Evolutionary conservation across 177 flowering plant genomes (phyloP).

Genomic region (Tripterygium wilfordii): DNA sequence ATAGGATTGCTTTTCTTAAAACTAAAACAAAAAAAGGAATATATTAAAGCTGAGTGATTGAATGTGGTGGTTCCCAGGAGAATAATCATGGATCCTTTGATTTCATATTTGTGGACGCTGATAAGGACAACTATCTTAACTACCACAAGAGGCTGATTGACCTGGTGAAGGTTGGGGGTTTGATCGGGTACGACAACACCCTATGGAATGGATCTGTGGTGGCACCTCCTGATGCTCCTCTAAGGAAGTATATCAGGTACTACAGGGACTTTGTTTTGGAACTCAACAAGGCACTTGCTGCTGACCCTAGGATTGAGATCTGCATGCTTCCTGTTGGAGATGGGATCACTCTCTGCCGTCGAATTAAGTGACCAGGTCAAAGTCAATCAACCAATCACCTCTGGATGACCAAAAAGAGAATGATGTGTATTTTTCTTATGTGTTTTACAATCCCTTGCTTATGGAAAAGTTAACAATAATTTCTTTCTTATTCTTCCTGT

Average conservation of each 20-base stretch:
- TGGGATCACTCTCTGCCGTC: too few relatives aligned
- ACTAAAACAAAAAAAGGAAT: too few relatives aligned
- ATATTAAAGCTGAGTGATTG: too few relatives aligned
- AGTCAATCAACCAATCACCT: too few relatives aligned
- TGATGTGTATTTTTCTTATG: too few relatives aligned
- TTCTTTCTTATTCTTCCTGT: too few relatives aligned
- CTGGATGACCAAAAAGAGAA: too few relatives aligned
- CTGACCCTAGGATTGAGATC: constrained; percentile 35
- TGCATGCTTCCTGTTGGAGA: constrained; percentile 40
- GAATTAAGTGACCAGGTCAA: too few relatives aligned
- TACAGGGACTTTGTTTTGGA: constrained; percentile 35
- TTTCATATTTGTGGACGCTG: constrained; percentile 45
- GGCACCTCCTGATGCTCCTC: constrained; percentile 30
- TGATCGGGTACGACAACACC: constrained; percentile 57
- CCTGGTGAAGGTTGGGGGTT: constrained; percentile 39
- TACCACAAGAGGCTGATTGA: constrained; percentile 47
- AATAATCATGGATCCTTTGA: constrained; percentile 33
- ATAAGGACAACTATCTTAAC: constrained; percentile 43
- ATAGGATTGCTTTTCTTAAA: too few relatives aligned
- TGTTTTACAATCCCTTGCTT: too few relatives aligned
- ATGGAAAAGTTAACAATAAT: too few relatives aligned
- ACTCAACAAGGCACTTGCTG: constrained; percentile 36
- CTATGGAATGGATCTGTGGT: constrained; percentile 45
- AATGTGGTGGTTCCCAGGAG: constrained; percentile 14
- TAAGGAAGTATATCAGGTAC: constrained; percentile 19